Evolutionary conservation across 805 yeast genomes (phyloP), one percentile per base, ranked within the genome.

Genomic region (Metschnikowia shivogae): DNA sequence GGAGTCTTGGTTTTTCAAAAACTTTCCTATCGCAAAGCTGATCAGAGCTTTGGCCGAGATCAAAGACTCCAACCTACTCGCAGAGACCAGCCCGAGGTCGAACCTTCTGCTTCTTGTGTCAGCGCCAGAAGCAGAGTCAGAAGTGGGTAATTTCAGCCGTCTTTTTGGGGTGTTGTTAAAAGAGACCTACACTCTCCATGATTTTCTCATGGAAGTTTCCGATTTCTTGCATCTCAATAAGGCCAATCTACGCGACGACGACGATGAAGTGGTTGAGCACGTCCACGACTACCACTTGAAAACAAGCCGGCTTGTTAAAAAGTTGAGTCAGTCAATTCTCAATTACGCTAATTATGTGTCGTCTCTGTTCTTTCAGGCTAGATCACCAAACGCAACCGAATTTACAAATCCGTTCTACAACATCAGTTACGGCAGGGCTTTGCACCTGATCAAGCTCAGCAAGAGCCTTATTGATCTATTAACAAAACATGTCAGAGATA

Each of bases 251-350:
- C 44, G 43, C 29, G 39, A 34, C 27, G 56, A 44, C 22, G 57
- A 49, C 30, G 64, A 58, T 26, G 62, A 66, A 38, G 38, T 43
- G 2, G 44, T 46, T 14, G 71, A 67, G 31, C 64, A 57, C 26
- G 36, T 62, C 9, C 44, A 49, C 43, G 78, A 75, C 49, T 60
- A 62, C 44, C 73, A 71, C 39, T 50, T 71, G 35, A 72, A 72
- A 47, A 54, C 73, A 13, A 58, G 65, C 14, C 55, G 77, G 39
- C 46, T 74, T 8, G 54, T 69, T 11, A 72, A 68, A 52, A 70
- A 60, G 33, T 49, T 68, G 6, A 49, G 72, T 6, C 48, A 43
- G 14, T 50, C 65, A 3, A 56, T 69, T 12, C 43, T 63, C 34
- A 57, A 49, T 22, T 58, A 68, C 40, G 62, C 72, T 4, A 65